Conservation (phyloP, 2,329 filamentous ascomycete species). For the Hymenoscyphus infarciens region DNA sequence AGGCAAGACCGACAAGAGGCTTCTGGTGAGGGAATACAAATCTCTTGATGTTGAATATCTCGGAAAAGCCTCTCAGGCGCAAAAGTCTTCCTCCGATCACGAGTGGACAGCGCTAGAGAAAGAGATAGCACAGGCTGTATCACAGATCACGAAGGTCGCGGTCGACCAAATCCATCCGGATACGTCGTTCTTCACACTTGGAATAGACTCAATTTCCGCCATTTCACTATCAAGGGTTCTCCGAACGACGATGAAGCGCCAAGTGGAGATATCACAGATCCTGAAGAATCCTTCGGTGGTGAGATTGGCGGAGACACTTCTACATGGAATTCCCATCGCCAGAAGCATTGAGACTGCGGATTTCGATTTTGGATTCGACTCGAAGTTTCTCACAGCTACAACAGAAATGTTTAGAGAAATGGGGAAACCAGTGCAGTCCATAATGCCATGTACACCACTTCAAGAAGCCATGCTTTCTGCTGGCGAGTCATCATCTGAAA, state of each 20-base stretch:
- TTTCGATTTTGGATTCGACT: slow-evolving; percentile 26
- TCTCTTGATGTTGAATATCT: slow-evolving; percentile 46
- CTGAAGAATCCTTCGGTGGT: slow-evolving; percentile 66
- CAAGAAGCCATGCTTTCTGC: slow-evolving; percentile 84
- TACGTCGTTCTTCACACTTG: slow-evolving; percentile 73
- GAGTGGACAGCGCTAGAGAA: slow-evolving; percentile 54
- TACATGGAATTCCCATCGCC: not conserved
- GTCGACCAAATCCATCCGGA: slow-evolving; percentile 51
- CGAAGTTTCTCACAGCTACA: slow-evolving; percentile 22
- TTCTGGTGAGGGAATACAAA: slow-evolving; percentile 48
- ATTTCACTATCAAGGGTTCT: slow-evolving; percentile 65
- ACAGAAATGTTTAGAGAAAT: slow-evolving; percentile 19
- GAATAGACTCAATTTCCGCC: slow-evolving; percentile 79
- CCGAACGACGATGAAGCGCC: slow-evolving; percentile 41
- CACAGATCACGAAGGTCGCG: slow-evolving; percentile 46
- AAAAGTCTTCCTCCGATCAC: slow-evolving; percentile 21
- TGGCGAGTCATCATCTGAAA: slow-evolving; percentile 39
- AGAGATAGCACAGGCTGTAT: slow-evolving; percentile 52
- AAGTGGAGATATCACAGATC: slow-evolving; percentile 64
- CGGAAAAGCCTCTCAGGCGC: slow-evolving; percentile 31
- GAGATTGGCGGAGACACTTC: slow-evolving; percentile 46
- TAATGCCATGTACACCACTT: slow-evolving; percentile 80
- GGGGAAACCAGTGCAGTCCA: slow-evolving; percentile 42
- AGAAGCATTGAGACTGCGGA: not conserved
- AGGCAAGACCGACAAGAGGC: slow-evolving; percentile 66